A percentile compares a stretch with the other conserved stretches of the same genome.
phyloP scores from a whole-genome alignment of 2,329 filamentous ascomycete genomes.

The Cladophialophora bantiana region DNA sequence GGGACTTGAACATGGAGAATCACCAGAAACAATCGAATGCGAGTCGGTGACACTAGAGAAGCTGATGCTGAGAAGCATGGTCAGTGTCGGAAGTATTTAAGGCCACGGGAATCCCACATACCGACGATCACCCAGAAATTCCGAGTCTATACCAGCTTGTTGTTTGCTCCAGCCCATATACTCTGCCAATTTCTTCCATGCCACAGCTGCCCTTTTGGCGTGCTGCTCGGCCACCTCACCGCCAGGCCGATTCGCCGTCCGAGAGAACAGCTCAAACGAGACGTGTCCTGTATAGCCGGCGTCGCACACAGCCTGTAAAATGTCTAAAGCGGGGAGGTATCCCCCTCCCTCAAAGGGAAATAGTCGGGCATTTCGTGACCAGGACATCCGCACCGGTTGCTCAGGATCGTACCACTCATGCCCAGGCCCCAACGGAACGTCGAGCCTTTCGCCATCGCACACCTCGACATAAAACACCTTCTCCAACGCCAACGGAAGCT shows the following conservation, averaged over 20 bases:
- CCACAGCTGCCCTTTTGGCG: constrained; percentile 31
- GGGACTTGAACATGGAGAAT: constrained; percentile 2
- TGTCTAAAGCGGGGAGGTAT: constrained; percentile 70
- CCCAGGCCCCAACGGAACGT: constrained; percentile 61
- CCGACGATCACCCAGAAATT: constrained; percentile 8
- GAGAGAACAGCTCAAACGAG: constrained; percentile 40
- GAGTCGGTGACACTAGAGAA: constrained; percentile 9
- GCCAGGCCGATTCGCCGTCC: constrained; percentile 35
- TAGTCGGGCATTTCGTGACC: constrained; percentile 76
- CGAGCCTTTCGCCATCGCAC: constrained; percentile 73
- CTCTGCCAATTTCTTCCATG: constrained; percentile 34
- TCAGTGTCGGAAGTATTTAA: not conserved
- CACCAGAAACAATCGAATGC: not conserved
- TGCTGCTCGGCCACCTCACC: constrained; percentile 33
- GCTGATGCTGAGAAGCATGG: constrained; percentile 3
- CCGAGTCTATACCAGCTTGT: not conserved
- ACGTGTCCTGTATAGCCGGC: constrained; percentile 62
- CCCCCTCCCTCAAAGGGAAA: constrained; percentile 71
- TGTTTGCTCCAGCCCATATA: constrained; percentile 35
- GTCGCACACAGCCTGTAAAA: constrained; percentile 67
- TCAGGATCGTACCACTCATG: constrained; percentile 66
- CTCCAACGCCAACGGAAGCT: constrained; percentile 46
- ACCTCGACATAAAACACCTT: constrained; percentile 81
- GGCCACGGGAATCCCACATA: not conserved
- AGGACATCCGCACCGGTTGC: constrained; percentile 74